These are phyloP conservation scores for Aspergillus pseudotamarii DNA, from an alignment of 2,329 filamentous ascomycete species.

Conservation along the genomic window DNA sequence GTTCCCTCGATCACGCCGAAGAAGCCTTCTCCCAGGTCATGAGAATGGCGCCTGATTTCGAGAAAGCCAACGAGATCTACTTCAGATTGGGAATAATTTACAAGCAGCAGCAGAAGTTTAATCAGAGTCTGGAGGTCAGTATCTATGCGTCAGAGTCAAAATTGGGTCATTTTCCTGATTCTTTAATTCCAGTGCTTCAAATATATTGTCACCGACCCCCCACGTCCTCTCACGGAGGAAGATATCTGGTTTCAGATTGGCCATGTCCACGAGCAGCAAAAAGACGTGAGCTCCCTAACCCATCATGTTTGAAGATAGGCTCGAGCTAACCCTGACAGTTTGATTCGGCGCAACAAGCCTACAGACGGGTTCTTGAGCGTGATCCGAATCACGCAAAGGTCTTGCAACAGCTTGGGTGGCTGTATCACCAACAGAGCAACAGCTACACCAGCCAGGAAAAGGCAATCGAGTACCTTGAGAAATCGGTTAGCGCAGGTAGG, in stretches of 20 bases:
- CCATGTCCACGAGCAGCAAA: conserved; percentile 97
- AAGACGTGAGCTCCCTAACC: conserved; percentile 73
- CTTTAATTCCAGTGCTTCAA: conserved; percentile 78
- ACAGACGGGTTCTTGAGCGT: conserved; percentile 87
- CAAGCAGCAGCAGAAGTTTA: conserved; percentile 95
- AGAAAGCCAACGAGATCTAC: conserved; percentile 99
- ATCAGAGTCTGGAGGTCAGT: conserved; percentile 84
- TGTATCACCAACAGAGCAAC: conserved; percentile 94
- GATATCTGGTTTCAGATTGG: conserved; percentile 99
- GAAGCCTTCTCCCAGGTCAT: conserved; percentile 98
- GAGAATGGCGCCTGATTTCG: conserved; percentile 96
- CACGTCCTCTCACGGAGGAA: conserved; percentile 89
- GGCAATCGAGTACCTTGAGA: conserved; percentile 95
- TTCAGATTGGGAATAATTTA: conserved; percentile 99
- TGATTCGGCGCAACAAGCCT: conserved; percentile 88
- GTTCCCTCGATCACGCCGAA: conserved; percentile 93
- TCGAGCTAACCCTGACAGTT: conserved; percentile 64
- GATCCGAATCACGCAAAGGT: conserved; percentile 98
- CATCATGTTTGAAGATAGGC: background rate
- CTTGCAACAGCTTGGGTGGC: conserved; percentile 94
- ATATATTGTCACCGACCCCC: conserved; percentile 93
- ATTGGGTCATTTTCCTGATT: conserved; percentile 14
- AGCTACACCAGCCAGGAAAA: conserved; percentile 91
- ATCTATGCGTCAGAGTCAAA: background rate
- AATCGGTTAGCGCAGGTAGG: conserved; percentile 89